Evolutionary conservation across 2,329 filamentous ascomycete species (phyloP).

Genomic region (Calonectria henricotiae): DNA sequence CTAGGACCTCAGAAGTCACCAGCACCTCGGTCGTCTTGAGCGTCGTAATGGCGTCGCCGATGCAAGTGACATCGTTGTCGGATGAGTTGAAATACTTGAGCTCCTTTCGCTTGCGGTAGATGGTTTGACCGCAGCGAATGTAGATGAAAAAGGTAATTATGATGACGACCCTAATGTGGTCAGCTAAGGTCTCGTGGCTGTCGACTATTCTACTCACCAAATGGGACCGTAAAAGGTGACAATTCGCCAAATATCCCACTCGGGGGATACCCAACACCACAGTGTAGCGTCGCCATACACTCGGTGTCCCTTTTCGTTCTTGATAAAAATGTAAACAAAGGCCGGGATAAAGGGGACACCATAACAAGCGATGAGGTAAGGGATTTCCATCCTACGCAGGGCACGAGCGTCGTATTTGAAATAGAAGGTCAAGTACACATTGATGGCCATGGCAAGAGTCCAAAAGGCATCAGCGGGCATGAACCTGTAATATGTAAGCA

Average conservation of each 20-base stretch:
- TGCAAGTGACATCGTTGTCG: slow-evolving; percentile 61
- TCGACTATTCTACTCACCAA: slow-evolving; percentile 67
- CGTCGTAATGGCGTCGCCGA: slow-evolving; percentile 65
- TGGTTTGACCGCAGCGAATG: slow-evolving; percentile 76
- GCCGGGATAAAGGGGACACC: slow-evolving; percentile 81
- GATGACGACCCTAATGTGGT: slow-evolving; percentile 71
- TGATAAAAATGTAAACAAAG: slow-evolving; percentile 78
- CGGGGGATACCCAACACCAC: slow-evolving; percentile 84
- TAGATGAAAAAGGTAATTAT: slow-evolving; percentile 77
- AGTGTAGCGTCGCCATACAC: slow-evolving; percentile 84
- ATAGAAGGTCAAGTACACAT: slow-evolving; percentile 88
- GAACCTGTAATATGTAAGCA: slow-evolving; percentile 71
- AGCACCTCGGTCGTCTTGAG: slow-evolving; percentile 77
- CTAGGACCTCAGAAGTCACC: slow-evolving; percentile 69
- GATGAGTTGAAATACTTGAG: slow-evolving; percentile 71
- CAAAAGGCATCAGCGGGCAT: slow-evolving; percentile 83
- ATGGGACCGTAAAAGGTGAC: slow-evolving; percentile 82
- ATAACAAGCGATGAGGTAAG: slow-evolving; percentile 80
- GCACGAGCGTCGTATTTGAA: slow-evolving; percentile 77
- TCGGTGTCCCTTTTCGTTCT: slow-evolving; percentile 65
- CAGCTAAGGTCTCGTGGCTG: neutral
- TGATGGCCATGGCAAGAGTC: slow-evolving; percentile 87
- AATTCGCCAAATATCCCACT: slow-evolving; percentile 82
- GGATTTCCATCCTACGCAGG: slow-evolving; percentile 79
- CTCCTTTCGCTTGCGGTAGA: slow-evolving; percentile 78